These are phyloP conservation scores for Skeletonema potamos DNA, from an alignment of 108 stramenopile species.

Conservation along the genomic window DNA sequence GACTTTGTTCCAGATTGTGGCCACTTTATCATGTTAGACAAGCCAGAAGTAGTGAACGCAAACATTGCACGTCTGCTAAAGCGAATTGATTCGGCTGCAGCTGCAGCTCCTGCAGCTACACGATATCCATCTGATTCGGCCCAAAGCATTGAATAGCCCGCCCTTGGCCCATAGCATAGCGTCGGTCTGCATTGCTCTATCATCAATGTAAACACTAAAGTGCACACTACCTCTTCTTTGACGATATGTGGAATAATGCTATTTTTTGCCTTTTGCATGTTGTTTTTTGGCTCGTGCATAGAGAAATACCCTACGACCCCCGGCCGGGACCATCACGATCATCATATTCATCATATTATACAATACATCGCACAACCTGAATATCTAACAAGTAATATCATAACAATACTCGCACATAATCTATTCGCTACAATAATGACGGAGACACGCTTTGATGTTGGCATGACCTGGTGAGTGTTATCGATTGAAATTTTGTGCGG, in stretches of 20 bases:
- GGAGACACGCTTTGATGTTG: slow-evolving; percentile 67
- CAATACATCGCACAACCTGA: too few species aligned
- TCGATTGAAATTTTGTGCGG: neutral
- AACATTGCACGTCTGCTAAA: neutral
- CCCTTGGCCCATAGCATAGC: too few species aligned
- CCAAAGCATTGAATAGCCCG: neutral
- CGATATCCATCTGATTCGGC: neutral
- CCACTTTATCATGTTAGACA: neutral
- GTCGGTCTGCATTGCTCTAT: too few species aligned
- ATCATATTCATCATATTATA: neutral
- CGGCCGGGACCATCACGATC: too few species aligned
- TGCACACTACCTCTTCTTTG: too few species aligned
- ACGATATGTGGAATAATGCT: too few species aligned
- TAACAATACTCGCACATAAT: neutral
- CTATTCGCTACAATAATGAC: slow-evolving; percentile 55
- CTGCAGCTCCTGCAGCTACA: neutral
- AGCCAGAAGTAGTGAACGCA: neutral
- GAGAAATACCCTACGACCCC: neutral
- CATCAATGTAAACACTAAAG: too few species aligned
- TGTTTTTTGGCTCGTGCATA: neutral
- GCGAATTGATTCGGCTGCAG: neutral
- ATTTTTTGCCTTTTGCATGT: too few species aligned
- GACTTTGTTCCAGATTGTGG: neutral
- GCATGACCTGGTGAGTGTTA: slow-evolving; percentile 74
- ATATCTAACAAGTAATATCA: too few species aligned